Conservation (phyloP, 306 rosid species). For the Arachis stenosperma region DNA sequence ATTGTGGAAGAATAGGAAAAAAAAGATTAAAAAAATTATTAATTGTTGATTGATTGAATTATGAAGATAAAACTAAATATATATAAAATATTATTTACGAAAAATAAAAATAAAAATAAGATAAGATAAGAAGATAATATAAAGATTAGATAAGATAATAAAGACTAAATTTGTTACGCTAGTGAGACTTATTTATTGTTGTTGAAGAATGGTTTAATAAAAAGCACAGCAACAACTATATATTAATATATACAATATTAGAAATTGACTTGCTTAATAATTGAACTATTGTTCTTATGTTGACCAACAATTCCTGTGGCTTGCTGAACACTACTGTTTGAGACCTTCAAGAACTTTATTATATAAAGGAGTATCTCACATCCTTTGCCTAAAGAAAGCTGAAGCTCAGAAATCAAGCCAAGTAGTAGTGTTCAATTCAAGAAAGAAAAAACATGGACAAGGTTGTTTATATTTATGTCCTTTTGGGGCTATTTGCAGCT, state of each 20-base stretch:
- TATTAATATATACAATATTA: neutral
- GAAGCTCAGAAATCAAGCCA: neutral
- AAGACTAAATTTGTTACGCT: too few species aligned
- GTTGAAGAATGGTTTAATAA: neutral
- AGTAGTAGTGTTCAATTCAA: neutral
- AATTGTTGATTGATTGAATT: too few species aligned
- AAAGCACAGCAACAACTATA: neutral
- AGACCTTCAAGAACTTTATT: neutral
- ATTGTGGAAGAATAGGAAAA: too few species aligned
- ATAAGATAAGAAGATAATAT: too few species aligned
- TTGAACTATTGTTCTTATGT: neutral
- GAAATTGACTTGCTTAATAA: constrained; percentile 25
- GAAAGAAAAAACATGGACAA: constrained; percentile 18
- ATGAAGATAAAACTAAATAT: too few species aligned
- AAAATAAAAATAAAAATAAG: too few species aligned
- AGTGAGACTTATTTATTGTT: too few species aligned
- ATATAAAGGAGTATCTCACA: constrained; percentile 2
- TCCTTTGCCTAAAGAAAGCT: neutral
- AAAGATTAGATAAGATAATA: too few species aligned
- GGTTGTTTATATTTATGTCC: constrained; percentile 32
- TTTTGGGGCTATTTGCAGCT: constrained; percentile 38
- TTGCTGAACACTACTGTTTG: constrained; percentile 26
- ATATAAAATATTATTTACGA: too few species aligned
- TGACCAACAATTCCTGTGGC: constrained; percentile 2
- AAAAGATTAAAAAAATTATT: too few species aligned